These are phyloP conservation scores for Hortiboletus campestris DNA, from an alignment of 768 basidiomycete genomes.

Conservation along the genomic window DNA sequence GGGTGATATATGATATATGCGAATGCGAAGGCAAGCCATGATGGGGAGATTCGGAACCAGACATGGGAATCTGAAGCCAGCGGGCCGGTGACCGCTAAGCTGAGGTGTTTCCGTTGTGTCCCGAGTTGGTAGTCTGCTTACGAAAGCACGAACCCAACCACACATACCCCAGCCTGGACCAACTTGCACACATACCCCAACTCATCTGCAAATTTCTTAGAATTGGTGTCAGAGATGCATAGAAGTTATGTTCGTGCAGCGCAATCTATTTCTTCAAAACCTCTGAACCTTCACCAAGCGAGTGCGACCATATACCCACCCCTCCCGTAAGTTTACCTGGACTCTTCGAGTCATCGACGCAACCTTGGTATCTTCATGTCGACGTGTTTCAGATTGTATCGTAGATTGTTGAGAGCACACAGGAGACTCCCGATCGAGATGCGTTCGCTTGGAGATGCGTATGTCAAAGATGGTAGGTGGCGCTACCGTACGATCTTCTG, in stretches of 20 bases:
- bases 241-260: conserved; percentile 24
- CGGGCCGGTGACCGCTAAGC: too few species aligned
- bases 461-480: conserved; percentile 71
- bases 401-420: conserved; percentile 79
- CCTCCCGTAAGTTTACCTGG: conserved; percentile 57
- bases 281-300: conserved; percentile 58
- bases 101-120: too few species aligned
- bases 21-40: not conserved
- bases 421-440: conserved; percentile 70
- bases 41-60: too few species aligned
- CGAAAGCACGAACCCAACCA: not conserved
- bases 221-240: conserved; percentile 12
- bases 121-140: not conserved
- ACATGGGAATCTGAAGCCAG: too few species aligned
- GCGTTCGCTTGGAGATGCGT: conserved; percentile 81
- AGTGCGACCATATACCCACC: conserved; percentile 77
- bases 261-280: conserved; percentile 50
- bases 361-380: not conserved
- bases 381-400: conserved; percentile 59
- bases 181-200: not conserved
- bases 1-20: not conserved
- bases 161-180: not conserved
- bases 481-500: not conserved
- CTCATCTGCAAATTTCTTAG: not conserved
- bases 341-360: not conserved